Percentiles rank a stretch among this genome's conserved stretches.
Conservation (phyloP, 73 alveolate species). For the Symbiodinium natans region DNA sequence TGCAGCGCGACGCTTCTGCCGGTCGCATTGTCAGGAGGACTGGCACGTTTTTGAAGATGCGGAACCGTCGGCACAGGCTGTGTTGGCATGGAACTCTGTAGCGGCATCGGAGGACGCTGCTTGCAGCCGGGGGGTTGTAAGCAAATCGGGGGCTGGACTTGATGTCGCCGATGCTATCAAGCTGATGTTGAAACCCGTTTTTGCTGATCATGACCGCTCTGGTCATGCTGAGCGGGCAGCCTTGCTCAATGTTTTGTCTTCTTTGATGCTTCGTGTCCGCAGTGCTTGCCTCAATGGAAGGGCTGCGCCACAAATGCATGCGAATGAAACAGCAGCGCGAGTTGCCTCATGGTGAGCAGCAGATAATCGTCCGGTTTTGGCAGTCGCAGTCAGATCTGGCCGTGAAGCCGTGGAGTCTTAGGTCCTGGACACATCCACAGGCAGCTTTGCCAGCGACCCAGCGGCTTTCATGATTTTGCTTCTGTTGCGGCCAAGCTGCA, state of each 20-base stretch:
- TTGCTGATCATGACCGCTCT: slow-evolving; percentile 82
- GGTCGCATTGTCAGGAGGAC: not conserved
- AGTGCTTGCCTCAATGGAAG: not conserved
- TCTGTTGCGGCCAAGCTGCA: not conserved
- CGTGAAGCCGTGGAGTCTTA: not conserved
- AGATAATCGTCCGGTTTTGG: too few relatives aligned
- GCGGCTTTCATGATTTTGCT: not conserved
- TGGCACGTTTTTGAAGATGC: too few relatives aligned
- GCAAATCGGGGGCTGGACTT: not conserved
- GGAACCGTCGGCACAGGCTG: slow-evolving; percentile 56
- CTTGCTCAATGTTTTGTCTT: slow-evolving; percentile 10
- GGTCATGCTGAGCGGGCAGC: slow-evolving; percentile 76
- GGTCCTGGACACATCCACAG: slow-evolving; percentile 88
- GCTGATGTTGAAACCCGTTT: slow-evolving; percentile 17
- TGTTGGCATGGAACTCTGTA: not conserved
- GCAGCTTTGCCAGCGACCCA: not conserved
- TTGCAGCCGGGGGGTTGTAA: not conserved
- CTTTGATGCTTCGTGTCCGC: not conserved
- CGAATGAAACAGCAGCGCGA: too few relatives aligned
- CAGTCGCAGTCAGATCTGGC: too few relatives aligned
- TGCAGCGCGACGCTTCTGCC: not conserved
- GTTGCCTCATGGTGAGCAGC: too few relatives aligned
- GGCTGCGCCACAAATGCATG: not conserved
- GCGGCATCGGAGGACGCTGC: not conserved
- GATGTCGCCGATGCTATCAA: not conserved